Evolutionary conservation across 139 green algal genomes (phyloP).

Genomic region (Trebouxia sp.): DNA sequence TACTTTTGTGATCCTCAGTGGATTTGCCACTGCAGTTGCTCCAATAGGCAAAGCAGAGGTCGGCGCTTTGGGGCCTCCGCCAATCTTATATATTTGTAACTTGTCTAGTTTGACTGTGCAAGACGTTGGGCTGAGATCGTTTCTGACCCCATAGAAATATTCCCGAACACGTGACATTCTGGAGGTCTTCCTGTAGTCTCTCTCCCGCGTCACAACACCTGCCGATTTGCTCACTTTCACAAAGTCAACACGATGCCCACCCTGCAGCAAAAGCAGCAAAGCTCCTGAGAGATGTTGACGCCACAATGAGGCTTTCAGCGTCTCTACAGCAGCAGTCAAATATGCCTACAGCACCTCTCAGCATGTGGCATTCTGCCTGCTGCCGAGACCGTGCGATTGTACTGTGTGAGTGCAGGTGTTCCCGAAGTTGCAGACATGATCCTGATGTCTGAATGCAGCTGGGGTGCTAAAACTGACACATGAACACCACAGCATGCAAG

Average conservation of each 20-base stretch:
- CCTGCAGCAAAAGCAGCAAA: constrained; percentile 7
- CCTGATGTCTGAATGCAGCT: too few species aligned
- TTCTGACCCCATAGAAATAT: constrained; percentile 88
- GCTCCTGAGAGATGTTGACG: too few species aligned
- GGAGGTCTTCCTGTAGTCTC: constrained; percentile 52
- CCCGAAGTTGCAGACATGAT: too few species aligned
- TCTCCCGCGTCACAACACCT: constrained; percentile 76
- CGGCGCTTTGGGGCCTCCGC: constrained; percentile 75
- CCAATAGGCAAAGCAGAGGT: constrained; percentile 61
- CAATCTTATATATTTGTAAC: constrained; percentile 77
- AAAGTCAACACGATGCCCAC: constrained; percentile 32
- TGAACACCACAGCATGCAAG: too few species aligned
- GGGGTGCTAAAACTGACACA: too few species aligned
- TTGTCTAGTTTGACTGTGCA: constrained; percentile 58
- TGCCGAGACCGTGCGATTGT: too few species aligned
- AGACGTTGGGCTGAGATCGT: constrained; percentile 61
- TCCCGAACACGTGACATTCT: constrained; percentile 71
- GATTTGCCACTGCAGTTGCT: constrained; percentile 56
- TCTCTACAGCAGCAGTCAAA: too few species aligned
- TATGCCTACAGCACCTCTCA: too few species aligned
- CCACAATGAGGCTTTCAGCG: too few species aligned
- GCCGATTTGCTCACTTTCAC: constrained; percentile 85
- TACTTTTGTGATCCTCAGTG: constrained; percentile 56
- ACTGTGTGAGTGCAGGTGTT: too few species aligned
- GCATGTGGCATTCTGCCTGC: too few species aligned